Percentiles rank a stretch among this genome's conserved stretches.
phyloP scores from a whole-genome alignment of 371 early-diverging fungal species.

The Rhizopus delemar region DNA sequence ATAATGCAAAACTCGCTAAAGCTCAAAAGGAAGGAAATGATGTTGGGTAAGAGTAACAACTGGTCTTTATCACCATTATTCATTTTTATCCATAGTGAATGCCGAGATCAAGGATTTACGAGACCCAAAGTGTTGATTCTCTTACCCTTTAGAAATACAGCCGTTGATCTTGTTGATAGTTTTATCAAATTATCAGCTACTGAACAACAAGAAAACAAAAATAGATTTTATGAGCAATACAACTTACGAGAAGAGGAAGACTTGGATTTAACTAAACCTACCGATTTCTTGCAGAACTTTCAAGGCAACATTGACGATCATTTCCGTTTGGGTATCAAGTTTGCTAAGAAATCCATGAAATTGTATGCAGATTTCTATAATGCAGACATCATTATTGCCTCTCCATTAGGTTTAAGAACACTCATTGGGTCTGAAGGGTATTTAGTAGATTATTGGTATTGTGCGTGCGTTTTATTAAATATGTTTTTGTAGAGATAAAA shows the following conservation, averaged over 20 bases:
- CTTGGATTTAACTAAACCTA: constrained; percentile 71
- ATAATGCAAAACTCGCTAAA: constrained; percentile 73
- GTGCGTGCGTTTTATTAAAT: no score
- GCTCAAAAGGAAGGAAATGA: constrained; percentile 52
- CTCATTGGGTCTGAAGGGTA: constrained; percentile 81
- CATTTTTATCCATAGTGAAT: constrained; percentile 55
- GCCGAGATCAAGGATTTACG: constrained; percentile 94
- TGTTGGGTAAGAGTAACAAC: constrained; percentile 31
- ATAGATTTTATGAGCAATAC: constrained; percentile 81
- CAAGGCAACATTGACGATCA: constrained; percentile 94
- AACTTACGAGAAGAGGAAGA: constrained; percentile 55
- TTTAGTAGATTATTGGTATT: neutral
- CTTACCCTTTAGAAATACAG: constrained; percentile 85
- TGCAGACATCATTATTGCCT: constrained; percentile 90
- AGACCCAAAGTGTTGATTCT: constrained; percentile 91
- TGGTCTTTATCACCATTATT: no score
- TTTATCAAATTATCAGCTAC: constrained; percentile 77
- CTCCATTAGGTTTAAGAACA: constrained; percentile 90
- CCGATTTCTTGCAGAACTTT: constrained; percentile 83
- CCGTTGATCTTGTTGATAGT: constrained; percentile 75
- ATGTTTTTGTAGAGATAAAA: constrained; percentile 62
- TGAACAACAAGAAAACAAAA: constrained; percentile 81
- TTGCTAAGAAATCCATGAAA: constrained; percentile 83
- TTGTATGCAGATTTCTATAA: constrained; percentile 86
- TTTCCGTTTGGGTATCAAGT: constrained; percentile 92